Conservation (phyloP, 257 asterid genomes). For the Datura wrightii region DNA sequence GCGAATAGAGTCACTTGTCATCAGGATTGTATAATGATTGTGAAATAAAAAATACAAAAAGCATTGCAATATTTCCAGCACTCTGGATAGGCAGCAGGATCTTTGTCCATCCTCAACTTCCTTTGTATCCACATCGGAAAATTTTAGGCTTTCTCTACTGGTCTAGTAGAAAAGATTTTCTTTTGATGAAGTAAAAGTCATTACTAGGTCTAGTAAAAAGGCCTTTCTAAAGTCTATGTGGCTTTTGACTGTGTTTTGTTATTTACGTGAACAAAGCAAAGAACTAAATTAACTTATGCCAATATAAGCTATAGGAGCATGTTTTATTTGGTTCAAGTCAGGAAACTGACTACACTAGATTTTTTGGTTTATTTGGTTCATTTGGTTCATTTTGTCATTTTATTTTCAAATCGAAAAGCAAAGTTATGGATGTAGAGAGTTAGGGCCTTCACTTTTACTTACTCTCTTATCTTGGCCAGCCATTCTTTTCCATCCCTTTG, state of each 20-base stretch:
- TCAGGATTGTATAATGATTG: neutral
- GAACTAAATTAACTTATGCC: neutral
- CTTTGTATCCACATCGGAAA: neutral
- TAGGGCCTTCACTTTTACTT: neutral
- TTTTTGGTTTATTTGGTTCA: conserved; percentile 15
- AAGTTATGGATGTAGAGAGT: conserved; percentile 2
- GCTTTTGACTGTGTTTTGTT: neutral
- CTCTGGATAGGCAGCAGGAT: neutral
- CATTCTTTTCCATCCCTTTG: conserved; percentile 3
- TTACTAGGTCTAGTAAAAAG: neutral
- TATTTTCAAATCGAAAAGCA: neutral
- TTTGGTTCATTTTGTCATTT: neutral
- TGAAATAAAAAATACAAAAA: neutral
- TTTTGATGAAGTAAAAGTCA: neutral
- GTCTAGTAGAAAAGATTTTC: neutral
- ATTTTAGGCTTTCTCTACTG: neutral
- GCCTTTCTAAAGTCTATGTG: neutral
- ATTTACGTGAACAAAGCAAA: neutral
- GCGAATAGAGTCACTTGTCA: neutral
- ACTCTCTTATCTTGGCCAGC: neutral
- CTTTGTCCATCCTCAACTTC: neutral
- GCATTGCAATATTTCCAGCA: neutral
- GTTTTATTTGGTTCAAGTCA: neutral
- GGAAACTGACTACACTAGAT: neutral
- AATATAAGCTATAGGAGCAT: neutral